Percentiles rank a stretch among this genome's conserved stretches.
phyloP scores from a whole-genome alignment of 2,329 filamentous ascomycete genomes.

The Cylindrodendrum hubeiense region DNA sequence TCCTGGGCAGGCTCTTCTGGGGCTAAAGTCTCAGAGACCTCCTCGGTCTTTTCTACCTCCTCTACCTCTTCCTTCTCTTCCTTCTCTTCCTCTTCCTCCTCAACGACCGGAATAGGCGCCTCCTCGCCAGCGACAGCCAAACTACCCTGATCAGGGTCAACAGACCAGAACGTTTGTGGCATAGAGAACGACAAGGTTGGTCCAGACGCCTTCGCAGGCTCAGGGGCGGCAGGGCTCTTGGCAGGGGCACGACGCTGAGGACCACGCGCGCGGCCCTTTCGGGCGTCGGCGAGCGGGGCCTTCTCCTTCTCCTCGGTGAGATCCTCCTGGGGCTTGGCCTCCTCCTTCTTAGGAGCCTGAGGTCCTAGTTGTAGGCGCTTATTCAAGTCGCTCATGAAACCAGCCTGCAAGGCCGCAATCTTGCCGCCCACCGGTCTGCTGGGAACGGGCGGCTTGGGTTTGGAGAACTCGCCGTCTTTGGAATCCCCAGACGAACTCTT shows the following conservation, averaged over 20 bases:
- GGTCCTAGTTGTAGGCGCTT: slow-evolving; percentile 89
- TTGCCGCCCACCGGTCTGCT: slow-evolving; percentile 81
- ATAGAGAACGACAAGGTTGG: slow-evolving; percentile 61
- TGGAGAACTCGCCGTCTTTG: slow-evolving; percentile 62
- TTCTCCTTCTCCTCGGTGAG: slow-evolving; percentile 73
- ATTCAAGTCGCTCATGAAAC: slow-evolving; percentile 94
- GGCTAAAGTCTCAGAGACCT: not conserved
- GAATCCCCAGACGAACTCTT: slow-evolving; percentile 60
- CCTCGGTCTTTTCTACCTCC: slow-evolving; percentile 11
- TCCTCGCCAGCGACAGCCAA: slow-evolving; percentile 46
- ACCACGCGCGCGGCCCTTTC: slow-evolving; percentile 90
- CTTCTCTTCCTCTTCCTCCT: slow-evolving; percentile 29
- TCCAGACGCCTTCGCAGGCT: slow-evolving; percentile 42
- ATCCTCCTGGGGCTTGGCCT: slow-evolving; percentile 69
- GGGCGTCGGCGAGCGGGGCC: slow-evolving; percentile 85
- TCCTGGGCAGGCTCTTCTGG: not conserved
- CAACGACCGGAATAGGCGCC: slow-evolving; percentile 19
- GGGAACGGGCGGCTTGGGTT: slow-evolving; percentile 87
- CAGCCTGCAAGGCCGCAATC: slow-evolving; percentile 90
- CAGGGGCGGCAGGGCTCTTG: slow-evolving; percentile 58
- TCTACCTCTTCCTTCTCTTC: slow-evolving; percentile 26
- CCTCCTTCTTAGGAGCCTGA: slow-evolving; percentile 81
- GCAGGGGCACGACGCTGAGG: slow-evolving; percentile 81
- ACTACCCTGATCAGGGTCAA: slow-evolving; percentile 63
- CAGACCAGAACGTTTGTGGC: slow-evolving; percentile 63